Evolutionary conservation across 345 rosid genomes (phyloP).

Genomic region (Conringia planisiliqua): DNA sequence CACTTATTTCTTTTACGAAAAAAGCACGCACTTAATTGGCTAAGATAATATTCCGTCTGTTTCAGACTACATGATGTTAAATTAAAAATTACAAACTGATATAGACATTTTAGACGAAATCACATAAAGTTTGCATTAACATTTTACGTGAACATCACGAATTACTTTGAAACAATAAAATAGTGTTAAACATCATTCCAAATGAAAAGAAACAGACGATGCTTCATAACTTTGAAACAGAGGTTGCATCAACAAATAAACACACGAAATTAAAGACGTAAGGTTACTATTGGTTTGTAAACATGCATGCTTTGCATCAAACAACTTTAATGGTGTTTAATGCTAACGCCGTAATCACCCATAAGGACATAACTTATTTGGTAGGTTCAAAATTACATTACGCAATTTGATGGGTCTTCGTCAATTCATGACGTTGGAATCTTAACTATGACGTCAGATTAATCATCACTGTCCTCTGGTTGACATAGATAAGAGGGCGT

Average conservation of each 20-base stretch:
- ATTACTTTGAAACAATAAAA: background rate
- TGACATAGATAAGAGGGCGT: slow-evolving; percentile 5
- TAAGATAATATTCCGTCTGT: background rate
- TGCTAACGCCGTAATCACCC: background rate
- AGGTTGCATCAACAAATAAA: background rate
- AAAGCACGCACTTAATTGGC: background rate
- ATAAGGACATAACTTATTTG: background rate
- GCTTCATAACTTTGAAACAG: background rate
- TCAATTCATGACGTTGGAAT: background rate
- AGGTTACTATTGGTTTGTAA: background rate
- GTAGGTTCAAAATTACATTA: background rate
- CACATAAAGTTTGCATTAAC: background rate
- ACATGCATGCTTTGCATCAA: background rate
- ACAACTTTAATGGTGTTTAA: background rate
- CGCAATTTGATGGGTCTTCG: background rate
- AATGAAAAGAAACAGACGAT: no score
- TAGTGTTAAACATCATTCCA: background rate
- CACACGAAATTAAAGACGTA: background rate
- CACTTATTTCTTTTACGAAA: background rate
- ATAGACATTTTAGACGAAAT: background rate
- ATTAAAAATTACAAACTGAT: background rate
- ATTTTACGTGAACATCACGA: background rate
- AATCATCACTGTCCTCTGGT: slow-evolving; percentile 18
- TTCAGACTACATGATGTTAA: background rate
- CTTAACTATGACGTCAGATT: background rate